A percentile compares a stretch with the other conserved stretches of the same genome.
These are phyloP conservation scores for Tulasnella sp. DNA, from an alignment of 768 basidiomycete species.

Conservation along the genomic window DNA sequence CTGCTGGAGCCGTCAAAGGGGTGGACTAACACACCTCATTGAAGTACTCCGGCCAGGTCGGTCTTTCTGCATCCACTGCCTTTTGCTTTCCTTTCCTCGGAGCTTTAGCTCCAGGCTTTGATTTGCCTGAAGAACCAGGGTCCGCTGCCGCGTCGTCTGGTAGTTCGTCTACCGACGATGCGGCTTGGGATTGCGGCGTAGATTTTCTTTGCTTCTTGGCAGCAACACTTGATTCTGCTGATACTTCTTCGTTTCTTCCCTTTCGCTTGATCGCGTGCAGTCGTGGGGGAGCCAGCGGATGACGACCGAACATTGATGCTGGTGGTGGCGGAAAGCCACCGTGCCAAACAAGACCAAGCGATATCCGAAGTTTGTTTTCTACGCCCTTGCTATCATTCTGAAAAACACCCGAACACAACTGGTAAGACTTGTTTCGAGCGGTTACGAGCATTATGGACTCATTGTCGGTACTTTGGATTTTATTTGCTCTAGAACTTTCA, in stretches of 20 bases:
- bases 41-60: slow-evolving; percentile 63
- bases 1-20: background rate
- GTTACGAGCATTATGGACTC: background rate
- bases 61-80: slow-evolving; percentile 15
- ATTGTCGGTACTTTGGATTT: background rate
- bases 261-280: background rate
- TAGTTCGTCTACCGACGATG: background rate
- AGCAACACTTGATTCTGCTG: background rate
- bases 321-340: background rate
- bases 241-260: background rate
- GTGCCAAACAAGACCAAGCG: background rate
- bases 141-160: background rate
- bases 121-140: slow-evolving; percentile 10
- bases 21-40: slow-evolving; percentile 42
- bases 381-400: background rate
- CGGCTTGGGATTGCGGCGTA: background rate
- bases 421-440: background rate
- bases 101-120: slow-evolving; percentile 1
- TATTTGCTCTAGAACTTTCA: background rate
- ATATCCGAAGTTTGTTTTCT: slow-evolving; percentile 7
- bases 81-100: slow-evolving; percentile 32
- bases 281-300: background rate
- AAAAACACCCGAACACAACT: background rate
- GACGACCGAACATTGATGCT: background rate
- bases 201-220: background rate